Evolutionary conservation across 352 stramenopile genomes (phyloP), one percentile per base, ranked within the genome.

Genomic region (Salisapilia sapeloensis): DNA sequence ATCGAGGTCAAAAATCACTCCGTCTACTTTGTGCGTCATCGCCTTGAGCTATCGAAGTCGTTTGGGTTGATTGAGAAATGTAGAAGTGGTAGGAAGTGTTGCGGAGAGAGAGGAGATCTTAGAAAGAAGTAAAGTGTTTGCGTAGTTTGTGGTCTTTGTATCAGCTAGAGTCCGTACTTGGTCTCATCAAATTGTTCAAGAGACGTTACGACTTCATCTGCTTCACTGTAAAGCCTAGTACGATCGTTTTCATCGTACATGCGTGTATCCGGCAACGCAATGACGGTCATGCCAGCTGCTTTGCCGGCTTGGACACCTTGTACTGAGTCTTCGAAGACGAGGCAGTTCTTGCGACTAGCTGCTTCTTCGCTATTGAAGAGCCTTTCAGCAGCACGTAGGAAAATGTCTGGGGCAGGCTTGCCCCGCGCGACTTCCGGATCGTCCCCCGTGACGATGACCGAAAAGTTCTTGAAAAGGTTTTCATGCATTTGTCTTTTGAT

Each of bases 331-430:
- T 87, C 72, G 32, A 85, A 81, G 34, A 84, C 63, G 35, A 84
- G 45, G 37, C 58, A 84, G 24, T 48, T 45, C n/a, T 59, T 52
- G n/a, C 30, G 13, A 21, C 36, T 29, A 4, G 55, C 40, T 16
- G 46, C 50, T 20, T 66, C 44, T 17, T 50, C 42, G 3, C 60
- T 35, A 24, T 53, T 44, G 33, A 74, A 59, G 13, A 86, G 48
- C 4, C 70, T 54, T 36, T 66, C 49, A 7, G 52, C 65, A 2
- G 74, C 70, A 4, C 53, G 60, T 22, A 75, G 51, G 36, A 89
- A 89, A 54, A 89, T 89, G 40, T 89, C 70, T 6, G 74, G 74
- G 25, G 60, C 63, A 4, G 74, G 74, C 32, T 89, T 89, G 31
- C 74, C 74, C 14, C 43, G 44, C 33, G 65, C 58, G 6, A 89